phyloP scores from a whole-genome alignment of 163 green algal species.

The Volvox carteri region DNA sequence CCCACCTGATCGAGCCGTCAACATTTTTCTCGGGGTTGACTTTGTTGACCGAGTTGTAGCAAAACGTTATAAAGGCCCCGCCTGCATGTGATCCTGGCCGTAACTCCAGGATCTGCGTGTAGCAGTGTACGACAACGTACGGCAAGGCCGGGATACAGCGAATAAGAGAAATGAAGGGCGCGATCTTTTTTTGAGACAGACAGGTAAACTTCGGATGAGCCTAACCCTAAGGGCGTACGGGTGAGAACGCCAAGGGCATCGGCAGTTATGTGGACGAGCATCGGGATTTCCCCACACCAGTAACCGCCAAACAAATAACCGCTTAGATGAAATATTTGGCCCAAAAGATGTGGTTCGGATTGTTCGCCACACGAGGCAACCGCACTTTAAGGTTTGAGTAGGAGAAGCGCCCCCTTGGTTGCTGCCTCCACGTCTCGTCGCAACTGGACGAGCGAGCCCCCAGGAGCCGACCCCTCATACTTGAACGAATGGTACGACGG shows the following conservation, averaged over 20 bases:
- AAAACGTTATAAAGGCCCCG: slow-evolving; percentile 48
- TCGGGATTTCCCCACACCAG: too few relatives aligned
- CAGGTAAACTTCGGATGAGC: too few relatives aligned
- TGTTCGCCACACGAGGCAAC: too few relatives aligned
- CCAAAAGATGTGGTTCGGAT: too few relatives aligned
- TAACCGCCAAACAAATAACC: too few relatives aligned
- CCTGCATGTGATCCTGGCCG: neutral
- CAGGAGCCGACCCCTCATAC: slow-evolving; percentile 12
- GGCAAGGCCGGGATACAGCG: too few relatives aligned
- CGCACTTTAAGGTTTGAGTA: slow-evolving; percentile 41
- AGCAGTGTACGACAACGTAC: neutral
- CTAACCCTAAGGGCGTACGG: too few relatives aligned
- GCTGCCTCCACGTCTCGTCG: slow-evolving; percentile 41
- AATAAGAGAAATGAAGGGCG: too few relatives aligned
- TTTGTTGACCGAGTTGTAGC: slow-evolving; percentile 18
- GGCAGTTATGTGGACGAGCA: too few relatives aligned
- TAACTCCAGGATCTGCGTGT: slow-evolving; percentile 25
- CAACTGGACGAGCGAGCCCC: slow-evolving; percentile 22
- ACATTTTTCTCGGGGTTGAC: slow-evolving; percentile 9
- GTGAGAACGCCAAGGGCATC: too few relatives aligned
- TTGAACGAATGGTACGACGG: slow-evolving; percentile 52
- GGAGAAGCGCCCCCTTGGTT: neutral
- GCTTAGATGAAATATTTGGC: too few relatives aligned
- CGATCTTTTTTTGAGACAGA: too few relatives aligned
- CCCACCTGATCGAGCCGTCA: slow-evolving; percentile 30